Evolutionary conservation across 2,329 filamentous ascomycete species (phyloP), one percentile per base, ranked within the genome.

Genomic region (Fonsecaea pugnacius): DNA sequence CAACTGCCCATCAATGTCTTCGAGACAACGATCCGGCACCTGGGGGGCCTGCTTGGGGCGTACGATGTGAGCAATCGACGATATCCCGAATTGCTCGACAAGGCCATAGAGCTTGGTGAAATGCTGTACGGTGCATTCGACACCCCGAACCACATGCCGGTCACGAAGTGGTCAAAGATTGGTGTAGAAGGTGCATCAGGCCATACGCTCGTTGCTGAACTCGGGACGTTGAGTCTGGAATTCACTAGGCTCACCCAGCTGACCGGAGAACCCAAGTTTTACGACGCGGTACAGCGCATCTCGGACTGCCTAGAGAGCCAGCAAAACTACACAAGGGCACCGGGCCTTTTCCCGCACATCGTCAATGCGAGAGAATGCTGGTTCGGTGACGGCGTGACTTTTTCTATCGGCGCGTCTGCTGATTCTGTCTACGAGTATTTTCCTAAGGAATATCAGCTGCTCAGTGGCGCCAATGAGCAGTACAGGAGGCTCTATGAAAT

Each of bases 181-280:
- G 63, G 60, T 21, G 30, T 70, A 33, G 75, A 78, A 62, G 62
- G 64, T 30, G 74, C 76, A 6, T 36, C 60, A 12, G 63, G 64
- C 2, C 56, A 58, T 18, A 64, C 69, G 5, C 62, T 74, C 12
- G 58, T 84, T 4, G 80, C 82, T 6, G 83, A 85, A 67, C 76
- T 87, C 50, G 87, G 86, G 4, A 86, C 86, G 5, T 75, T 89
- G 33, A 80, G 79, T 60, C 77, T 89, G 16, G 87, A 89, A 70
- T 84, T 89, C 67, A 89, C 87, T 10, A 83, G 86, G 56, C 77
- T 89, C n/a, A 84, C 85, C 10, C 86, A 89, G 73, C 74, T 89
- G 40, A 89, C 86, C 1, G 82, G 83, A 40, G 83, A 87, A 70
- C 77, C 80, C 71, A 83, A 82, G 69, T 89, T 80, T 75, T 89